Conservation (phyloP, 1,284 basidiomycete species). For the Ganoderma resinaceum region DNA sequence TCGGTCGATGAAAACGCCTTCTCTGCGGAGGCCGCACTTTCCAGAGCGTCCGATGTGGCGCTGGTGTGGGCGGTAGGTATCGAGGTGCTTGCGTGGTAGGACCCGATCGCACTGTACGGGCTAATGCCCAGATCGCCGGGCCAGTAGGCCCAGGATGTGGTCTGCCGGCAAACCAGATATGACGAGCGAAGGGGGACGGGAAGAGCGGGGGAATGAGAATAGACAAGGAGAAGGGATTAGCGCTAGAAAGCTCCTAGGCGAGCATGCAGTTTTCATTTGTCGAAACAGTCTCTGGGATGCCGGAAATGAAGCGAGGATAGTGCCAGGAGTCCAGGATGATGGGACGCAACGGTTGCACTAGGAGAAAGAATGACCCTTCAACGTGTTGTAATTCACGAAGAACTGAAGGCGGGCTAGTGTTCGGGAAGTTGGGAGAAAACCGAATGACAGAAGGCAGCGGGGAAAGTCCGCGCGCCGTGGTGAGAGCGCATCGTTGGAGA, state of each 20-base stretch:
- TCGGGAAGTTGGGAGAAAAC: constrained; percentile 1
- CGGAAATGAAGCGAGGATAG: background rate
- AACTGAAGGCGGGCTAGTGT: background rate
- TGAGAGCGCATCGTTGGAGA: background rate
- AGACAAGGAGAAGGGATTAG: background rate
- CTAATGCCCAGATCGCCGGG: constrained; percentile 11
- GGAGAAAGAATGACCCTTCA: constrained; percentile 4
- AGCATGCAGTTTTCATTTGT: constrained; percentile 21
- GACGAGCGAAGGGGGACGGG: background rate
- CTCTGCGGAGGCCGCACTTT: constrained; percentile 20
- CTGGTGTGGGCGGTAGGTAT: background rate
- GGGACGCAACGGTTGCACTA: background rate
- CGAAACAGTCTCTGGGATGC: background rate
- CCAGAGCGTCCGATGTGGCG: constrained; percentile 10
- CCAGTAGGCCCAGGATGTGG: background rate
- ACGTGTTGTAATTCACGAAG: constrained; percentile 9
- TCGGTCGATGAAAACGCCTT: constrained; percentile 3
- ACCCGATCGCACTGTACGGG: background rate
- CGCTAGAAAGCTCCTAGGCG: background rate
- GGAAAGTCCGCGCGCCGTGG: background rate
- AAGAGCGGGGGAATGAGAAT: background rate
- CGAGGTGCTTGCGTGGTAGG: background rate
- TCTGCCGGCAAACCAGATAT: background rate
- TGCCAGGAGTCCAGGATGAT: background rate
- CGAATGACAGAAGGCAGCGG: background rate